phyloP scores from a whole-genome alignment of 768 basidiomycete species.

The Inosperma sp. region DNA sequence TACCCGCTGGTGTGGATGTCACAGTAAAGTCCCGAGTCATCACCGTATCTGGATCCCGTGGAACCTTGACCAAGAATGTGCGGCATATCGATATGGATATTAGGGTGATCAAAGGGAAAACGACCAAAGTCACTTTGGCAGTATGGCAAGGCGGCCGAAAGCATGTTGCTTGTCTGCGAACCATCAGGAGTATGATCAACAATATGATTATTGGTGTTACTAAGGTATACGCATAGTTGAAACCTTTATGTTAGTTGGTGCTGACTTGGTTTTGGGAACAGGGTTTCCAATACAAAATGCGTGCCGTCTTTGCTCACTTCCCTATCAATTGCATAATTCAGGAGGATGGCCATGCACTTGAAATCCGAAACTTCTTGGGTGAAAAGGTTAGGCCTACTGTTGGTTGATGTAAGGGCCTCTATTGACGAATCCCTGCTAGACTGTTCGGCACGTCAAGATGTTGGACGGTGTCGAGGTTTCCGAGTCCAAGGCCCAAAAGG shows the following conservation, averaged over 20 bases:
- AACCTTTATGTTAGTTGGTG: neutral
- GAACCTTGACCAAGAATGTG: conserved; percentile 86
- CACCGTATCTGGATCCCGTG: conserved; percentile 88
- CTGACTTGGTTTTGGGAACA: conserved; percentile 26
- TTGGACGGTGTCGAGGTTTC: conserved; percentile 76
- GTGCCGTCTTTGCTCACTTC: conserved; percentile 99
- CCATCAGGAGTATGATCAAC: conserved; percentile 89
- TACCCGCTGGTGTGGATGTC: conserved; percentile 83
- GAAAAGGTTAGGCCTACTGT: conserved; percentile 62
- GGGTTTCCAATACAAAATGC: conserved; percentile 99
- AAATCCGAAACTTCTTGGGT: conserved; percentile 94
- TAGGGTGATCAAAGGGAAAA: conserved; percentile 74
- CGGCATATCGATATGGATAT: conserved; percentile 95
- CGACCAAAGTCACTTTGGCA: conserved; percentile 77
- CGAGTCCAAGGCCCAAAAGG: conserved; percentile 91
- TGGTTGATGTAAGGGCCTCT: neutral
- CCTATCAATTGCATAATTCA: conserved; percentile 98
- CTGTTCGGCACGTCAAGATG: conserved; percentile 90
- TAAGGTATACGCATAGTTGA: conserved; percentile 52
- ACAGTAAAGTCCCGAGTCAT: conserved; percentile 88
- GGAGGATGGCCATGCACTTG: conserved; percentile 62
- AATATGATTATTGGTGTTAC: conserved; percentile 99
- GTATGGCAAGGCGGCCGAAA: conserved; percentile 99
- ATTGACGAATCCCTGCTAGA: conserved; percentile 40
- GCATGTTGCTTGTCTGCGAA: conserved; percentile 97